Evolutionary conservation across 225 moss, liverwort and hornwort genomes (phyloP).

Genomic region (Polytrichum commune): DNA sequence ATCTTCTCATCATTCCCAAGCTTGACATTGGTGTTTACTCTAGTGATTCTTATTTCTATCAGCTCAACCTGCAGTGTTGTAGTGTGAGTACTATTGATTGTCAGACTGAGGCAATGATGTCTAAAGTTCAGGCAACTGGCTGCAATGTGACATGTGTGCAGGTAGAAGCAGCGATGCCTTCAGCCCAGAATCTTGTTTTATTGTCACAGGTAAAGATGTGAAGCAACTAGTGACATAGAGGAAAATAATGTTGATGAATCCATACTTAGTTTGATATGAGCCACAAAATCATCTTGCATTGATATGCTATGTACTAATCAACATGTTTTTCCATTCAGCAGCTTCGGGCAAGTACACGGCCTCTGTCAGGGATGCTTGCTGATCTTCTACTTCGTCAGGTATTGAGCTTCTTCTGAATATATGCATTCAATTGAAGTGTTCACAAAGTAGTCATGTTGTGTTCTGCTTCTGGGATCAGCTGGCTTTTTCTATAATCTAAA

Average conservation of each 20-base stretch:
- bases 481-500: not conserved
- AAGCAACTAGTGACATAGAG: too few relatives aligned
- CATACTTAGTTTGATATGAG: slow-evolving; percentile 7
- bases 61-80: too few relatives aligned
- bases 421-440: not conserved
- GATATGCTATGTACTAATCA: not conserved
- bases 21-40: too few relatives aligned
- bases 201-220: slow-evolving; percentile 66
- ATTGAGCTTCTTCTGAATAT: not conserved
- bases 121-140: not conserved
- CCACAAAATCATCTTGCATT: not conserved
- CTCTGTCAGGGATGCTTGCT: slow-evolving; percentile 55
- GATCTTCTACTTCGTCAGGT: slow-evolving; percentile 62
- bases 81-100: too few relatives aligned
- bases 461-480: not conserved
- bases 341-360: slow-evolving; percentile 72
- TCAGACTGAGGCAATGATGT: too few relatives aligned
- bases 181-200: slow-evolving; percentile 86
- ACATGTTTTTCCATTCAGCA: slow-evolving; percentile 19
- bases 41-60: too few relatives aligned
- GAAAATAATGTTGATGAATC: too few relatives aligned
- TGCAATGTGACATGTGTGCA: slow-evolving; percentile 24
- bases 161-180: slow-evolving; percentile 88
- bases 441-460: not conserved
- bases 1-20: too few relatives aligned